phyloP scores from a whole-genome alignment of 345 rosid species.

The Xanthoceras sorbifolium region DNA sequence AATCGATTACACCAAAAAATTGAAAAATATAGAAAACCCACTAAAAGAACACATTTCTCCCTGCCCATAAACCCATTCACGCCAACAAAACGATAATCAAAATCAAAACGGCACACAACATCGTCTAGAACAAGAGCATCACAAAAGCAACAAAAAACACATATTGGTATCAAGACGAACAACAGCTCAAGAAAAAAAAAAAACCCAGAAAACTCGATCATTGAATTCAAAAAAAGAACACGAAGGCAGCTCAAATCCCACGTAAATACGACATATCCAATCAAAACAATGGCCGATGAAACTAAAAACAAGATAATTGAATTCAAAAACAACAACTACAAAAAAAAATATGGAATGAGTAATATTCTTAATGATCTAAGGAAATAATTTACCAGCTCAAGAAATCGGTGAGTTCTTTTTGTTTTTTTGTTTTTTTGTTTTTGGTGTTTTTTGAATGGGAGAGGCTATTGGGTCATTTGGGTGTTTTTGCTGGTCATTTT shows the following conservation, averaged over 20 bases:
- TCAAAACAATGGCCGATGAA: not conserved
- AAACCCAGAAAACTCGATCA: not conserved
- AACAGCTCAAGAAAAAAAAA: not conserved
- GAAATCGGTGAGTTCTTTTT: not conserved
- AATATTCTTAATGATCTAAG: not conserved
- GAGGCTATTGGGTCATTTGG: not conserved
- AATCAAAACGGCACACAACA: not conserved
- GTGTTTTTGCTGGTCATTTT: not conserved
- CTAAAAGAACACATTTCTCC: not conserved
- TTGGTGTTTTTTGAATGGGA: not conserved
- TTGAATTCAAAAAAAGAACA: not conserved
- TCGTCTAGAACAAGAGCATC: slow-evolving; percentile 1
- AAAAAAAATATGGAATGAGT: not conserved
- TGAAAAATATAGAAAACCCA: not conserved
- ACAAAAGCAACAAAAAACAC: not conserved
- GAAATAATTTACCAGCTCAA: not conserved
- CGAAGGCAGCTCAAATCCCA: slow-evolving; percentile 19
- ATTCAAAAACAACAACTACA: slow-evolving; percentile 2
- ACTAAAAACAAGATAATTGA: not conserved
- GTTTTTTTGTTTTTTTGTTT: not conserved
- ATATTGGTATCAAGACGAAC: not conserved
- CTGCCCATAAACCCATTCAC: not conserved
- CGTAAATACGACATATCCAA: not conserved
- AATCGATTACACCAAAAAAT: not conserved
- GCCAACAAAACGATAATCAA: not conserved